A percentile compares a stretch with the other conserved stretches of the same genome.
Conservation (phyloP, 1,139 yeast genomes). For the Geotrichum klebahnii region DNA sequence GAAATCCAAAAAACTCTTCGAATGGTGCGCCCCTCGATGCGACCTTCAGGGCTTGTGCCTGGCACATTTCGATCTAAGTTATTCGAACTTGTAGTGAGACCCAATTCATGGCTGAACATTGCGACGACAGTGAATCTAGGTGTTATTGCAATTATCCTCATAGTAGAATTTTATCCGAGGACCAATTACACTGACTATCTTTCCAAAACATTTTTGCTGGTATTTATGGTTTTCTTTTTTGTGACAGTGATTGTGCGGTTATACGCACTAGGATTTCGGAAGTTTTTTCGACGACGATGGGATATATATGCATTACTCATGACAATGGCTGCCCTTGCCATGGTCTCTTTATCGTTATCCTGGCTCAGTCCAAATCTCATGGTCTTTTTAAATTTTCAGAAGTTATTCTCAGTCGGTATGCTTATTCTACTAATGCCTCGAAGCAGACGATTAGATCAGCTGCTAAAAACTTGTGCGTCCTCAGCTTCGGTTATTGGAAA, state of each 20-base stretch:
- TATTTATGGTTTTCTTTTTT: constrained; percentile 24
- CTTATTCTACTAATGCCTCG: constrained; percentile 71
- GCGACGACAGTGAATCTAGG: neutral
- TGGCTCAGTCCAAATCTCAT: neutral
- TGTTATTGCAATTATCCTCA: constrained; percentile 39
- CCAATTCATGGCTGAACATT: constrained; percentile 11
- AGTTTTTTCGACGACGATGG: constrained; percentile 61
- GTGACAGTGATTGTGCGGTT: constrained; percentile 39
- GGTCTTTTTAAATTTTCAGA: constrained; percentile 37
- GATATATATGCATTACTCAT: constrained; percentile 54
- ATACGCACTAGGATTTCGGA: constrained; percentile 54
- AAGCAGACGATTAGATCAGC: constrained; percentile 68
- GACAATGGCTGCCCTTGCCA: constrained; percentile 35
- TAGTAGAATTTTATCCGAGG: constrained; percentile 52
- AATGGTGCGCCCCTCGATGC: constrained; percentile 62
- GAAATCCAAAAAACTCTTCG: constrained; percentile 69
- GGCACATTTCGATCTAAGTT: constrained; percentile 26
- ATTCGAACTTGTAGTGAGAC: neutral
- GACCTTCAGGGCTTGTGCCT: constrained; percentile 47
- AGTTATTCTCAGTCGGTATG: constrained; percentile 41
- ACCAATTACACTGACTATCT: constrained; percentile 31
- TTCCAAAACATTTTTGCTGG: constrained; percentile 39
- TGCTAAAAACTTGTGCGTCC: constrained; percentile 77
- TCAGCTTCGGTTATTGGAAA: constrained; percentile 70
- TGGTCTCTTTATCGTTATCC: constrained; percentile 12